Evolutionary conservation across 768 basidiomycete genomes (phyloP).

Genomic region (Amanita brunnescens): DNA sequence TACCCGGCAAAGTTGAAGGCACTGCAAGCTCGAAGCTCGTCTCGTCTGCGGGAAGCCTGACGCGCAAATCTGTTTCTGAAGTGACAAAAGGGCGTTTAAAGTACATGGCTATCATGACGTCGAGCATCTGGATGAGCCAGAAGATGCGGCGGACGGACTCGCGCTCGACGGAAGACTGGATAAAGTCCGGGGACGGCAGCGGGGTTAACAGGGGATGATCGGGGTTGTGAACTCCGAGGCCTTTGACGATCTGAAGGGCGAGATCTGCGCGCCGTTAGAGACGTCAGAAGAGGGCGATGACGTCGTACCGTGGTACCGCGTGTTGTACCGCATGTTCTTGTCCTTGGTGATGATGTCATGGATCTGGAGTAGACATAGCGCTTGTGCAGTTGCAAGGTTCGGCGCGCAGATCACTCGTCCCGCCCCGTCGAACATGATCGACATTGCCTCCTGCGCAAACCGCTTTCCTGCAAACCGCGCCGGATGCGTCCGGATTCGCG

Average conservation of each 20-base stretch:
- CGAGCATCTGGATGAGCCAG: slow-evolving; percentile 66
- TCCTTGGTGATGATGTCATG: slow-evolving; percentile 49
- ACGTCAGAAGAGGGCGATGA: slow-evolving; percentile 11
- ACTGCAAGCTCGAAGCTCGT: slow-evolving; percentile 71
- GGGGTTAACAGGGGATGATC: slow-evolving; percentile 55
- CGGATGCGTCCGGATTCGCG: slow-evolving; percentile 47
- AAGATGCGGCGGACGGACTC: slow-evolving; percentile 78
- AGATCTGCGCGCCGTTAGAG: slow-evolving; percentile 34
- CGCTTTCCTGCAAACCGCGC: slow-evolving; percentile 46
- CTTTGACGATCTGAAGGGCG: slow-evolving; percentile 58
- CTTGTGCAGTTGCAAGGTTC: slow-evolving; percentile 67
- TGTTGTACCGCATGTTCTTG: slow-evolving; percentile 26
- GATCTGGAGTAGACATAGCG: slow-evolving; percentile 63
- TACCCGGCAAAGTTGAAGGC: slow-evolving; percentile 45
- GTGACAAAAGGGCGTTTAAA: slow-evolving; percentile 36
- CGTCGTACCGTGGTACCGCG: slow-evolving; percentile 42
- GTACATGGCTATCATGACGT: slow-evolving; percentile 38
- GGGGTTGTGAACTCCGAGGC: slow-evolving; percentile 54
- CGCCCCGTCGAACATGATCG: slow-evolving; percentile 63
- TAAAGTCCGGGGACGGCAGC: slow-evolving; percentile 48
- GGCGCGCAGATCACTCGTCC: slow-evolving; percentile 54
- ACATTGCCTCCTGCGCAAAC: slow-evolving; percentile 53
- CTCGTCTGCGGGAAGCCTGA: slow-evolving; percentile 75
- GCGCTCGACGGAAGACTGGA: slow-evolving; percentile 55
- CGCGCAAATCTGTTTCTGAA: slow-evolving; percentile 38